Base-by-base conservation (phyloP, 2,329 filamentous ascomycete species). In the Dendryphion nanum region DNA sequence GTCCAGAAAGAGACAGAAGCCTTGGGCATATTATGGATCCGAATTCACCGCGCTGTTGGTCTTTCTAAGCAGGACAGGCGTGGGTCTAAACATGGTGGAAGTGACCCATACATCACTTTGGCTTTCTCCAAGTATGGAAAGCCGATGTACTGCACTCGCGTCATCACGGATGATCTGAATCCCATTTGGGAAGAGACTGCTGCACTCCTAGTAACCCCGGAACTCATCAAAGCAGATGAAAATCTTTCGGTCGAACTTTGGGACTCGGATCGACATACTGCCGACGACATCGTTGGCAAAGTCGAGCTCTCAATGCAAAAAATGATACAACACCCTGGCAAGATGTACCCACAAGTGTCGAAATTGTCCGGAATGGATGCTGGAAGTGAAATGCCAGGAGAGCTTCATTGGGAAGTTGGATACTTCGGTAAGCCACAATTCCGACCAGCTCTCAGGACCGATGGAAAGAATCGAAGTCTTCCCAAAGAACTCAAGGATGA, bases 81-180 rank as follows among this genome's bases (percentile, higher is more conserved):
- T 41, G 90, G 89, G 28, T 90, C 83, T 55, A 78, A 84, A 36
- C 86, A 89, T 14, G 91, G 93, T 21, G 91, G 91, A 30, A 94
- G 87, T 35, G 93, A 98, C 53, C 89, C 91, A 0, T 97, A 97
- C 64, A 94, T 97, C 61, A 96, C 91, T 20, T 77, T 97, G 23
- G 85, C 86, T 28, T 97, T 94, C 73, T 94, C 88, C 56, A 96
- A 97, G 65, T 97, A 96, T 53, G 87, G 86, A 40, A 98, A 98
- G 69, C 91, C 91, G 2, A 94, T 95, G 79, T 97, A 95, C 67
- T 96, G 90, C 66, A 97, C 93, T 2, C 83, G 93, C 33, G 90
- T 97, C 35, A 96, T 97, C 47, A 89, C 91, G 36, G 91, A 97
- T 57, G 86, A 96, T 51, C 76, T 95, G 38, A 95, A 97, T 57